phyloP scores from a whole-genome alignment of 148 eudicot genomes.

The Hydrangea macrophylla region DNA sequence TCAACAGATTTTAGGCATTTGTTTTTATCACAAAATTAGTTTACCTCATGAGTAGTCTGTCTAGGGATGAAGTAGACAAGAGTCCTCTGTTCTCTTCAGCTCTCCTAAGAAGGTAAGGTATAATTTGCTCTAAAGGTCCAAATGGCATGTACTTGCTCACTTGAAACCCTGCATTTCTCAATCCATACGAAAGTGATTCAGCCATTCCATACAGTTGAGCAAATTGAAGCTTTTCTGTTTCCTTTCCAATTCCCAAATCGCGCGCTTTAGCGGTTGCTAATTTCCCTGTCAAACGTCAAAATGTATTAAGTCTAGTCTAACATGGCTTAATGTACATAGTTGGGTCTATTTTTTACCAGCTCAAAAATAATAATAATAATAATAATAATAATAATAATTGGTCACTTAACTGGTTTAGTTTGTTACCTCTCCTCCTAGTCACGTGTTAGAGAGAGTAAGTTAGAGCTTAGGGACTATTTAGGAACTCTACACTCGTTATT shows the following conservation, averaged over 20 bases:
- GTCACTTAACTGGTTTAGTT: no score
- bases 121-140: slow-evolving; percentile 72
- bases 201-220: slow-evolving; percentile 87
- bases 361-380: no score
- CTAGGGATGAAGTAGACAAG: slow-evolving; percentile 59
- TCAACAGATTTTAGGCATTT: background rate
- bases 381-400: no score
- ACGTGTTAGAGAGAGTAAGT: no score
- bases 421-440: no score
- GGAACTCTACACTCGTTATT: no score
- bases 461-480: no score
- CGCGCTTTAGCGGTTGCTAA: slow-evolving; percentile 56
- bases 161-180: slow-evolving; percentile 79
- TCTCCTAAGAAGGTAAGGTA: slow-evolving; percentile 72
- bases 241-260: slow-evolving; percentile 55
- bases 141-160: slow-evolving; percentile 86
- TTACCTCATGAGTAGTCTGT: slow-evolving; percentile 72
- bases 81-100: slow-evolving; percentile 88
- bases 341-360: no score
- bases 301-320: no score
- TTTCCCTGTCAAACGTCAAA: slow-evolving; percentile 36
- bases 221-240: slow-evolving; percentile 54
- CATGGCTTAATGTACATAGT: no score
- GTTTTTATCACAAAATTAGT: background rate
- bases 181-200: slow-evolving; percentile 57